These are phyloP conservation scores for Saturnispora bothae DNA, from an alignment of 805 yeast species.

Conservation along the genomic window DNA sequence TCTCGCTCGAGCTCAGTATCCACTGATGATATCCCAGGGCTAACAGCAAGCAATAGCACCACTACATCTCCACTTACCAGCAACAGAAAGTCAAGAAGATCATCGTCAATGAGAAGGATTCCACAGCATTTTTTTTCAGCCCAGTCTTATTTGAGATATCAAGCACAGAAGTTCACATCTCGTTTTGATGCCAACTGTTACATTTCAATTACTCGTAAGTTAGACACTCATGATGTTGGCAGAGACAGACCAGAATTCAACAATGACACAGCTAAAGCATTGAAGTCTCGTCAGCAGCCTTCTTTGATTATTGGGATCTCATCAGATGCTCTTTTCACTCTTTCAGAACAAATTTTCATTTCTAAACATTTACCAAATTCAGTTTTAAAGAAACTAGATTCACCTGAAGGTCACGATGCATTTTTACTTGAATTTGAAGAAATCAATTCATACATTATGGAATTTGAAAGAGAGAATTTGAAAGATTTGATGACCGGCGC, in stretches of 20 bases:
- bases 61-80: neutral
- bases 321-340: conserved; percentile 88
- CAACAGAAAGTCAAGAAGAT: conserved; percentile 26
- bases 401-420: conserved; percentile 98
- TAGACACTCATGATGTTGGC: conserved; percentile 91
- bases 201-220: conserved; percentile 82
- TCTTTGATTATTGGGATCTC: conserved; percentile 79
- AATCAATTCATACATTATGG: conserved; percentile 60
- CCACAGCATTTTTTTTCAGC: conserved; percentile 78
- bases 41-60: neutral
- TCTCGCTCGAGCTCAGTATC: conserved; percentile 24
- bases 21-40: conserved; percentile 14
- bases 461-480: conserved; percentile 49
- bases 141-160: conserved; percentile 88
- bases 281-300: conserved; percentile 57
- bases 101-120: conserved; percentile 23
- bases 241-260: conserved; percentile 48
- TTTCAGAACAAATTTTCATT: conserved; percentile 79
- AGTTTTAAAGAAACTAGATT: conserved; percentile 57
- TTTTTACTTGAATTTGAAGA: conserved; percentile 80
- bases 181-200: conserved; percentile 97
- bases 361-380: conserved; percentile 69
- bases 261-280: conserved; percentile 37
- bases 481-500: conserved; percentile 50
- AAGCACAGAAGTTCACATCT: conserved; percentile 79